Evolutionary conservation across 2,329 filamentous ascomycete species (phyloP).

Genomic region (Pyrenophora seminiperda): DNA sequence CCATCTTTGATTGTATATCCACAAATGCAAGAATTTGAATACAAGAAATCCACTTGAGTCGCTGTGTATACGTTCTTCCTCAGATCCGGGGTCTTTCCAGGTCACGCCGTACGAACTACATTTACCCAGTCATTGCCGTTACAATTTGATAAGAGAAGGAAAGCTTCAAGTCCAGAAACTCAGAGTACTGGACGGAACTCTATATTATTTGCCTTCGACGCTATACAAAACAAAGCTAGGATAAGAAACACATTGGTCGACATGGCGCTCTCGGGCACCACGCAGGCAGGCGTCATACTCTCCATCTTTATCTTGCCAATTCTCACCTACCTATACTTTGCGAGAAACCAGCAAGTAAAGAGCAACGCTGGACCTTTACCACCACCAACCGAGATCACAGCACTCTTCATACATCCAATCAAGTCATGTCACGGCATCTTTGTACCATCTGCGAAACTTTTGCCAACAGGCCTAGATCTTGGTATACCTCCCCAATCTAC

Average conservation of each 20-base stretch:
- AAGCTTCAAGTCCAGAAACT: background rate
- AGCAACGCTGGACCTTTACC: constrained; percentile 36
- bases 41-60: background rate
- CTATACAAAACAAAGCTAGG: background rate
- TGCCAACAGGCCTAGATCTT: constrained; percentile 63
- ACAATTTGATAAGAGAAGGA: background rate
- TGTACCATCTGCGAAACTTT: constrained; percentile 57
- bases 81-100: background rate
- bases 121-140: background rate
- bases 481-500: constrained; percentile 20
- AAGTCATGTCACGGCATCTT: constrained; percentile 69
- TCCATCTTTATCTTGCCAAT: constrained; percentile 39
- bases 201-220: background rate
- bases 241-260: background rate
- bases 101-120: background rate
- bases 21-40: background rate
- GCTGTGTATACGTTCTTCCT: background rate
- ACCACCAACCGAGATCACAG: constrained; percentile 51
- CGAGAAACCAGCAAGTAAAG: constrained; percentile 14
- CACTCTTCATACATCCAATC: constrained; percentile 65
- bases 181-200: background rate
- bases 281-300: constrained; percentile 34
- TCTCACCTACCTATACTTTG: constrained; percentile 38
- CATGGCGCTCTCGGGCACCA: constrained; percentile 34
- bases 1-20: constrained; percentile 8